Evolutionary conservation across 345 rosid genomes (phyloP).

Genomic region (Tarenaya hassleriana): DNA sequence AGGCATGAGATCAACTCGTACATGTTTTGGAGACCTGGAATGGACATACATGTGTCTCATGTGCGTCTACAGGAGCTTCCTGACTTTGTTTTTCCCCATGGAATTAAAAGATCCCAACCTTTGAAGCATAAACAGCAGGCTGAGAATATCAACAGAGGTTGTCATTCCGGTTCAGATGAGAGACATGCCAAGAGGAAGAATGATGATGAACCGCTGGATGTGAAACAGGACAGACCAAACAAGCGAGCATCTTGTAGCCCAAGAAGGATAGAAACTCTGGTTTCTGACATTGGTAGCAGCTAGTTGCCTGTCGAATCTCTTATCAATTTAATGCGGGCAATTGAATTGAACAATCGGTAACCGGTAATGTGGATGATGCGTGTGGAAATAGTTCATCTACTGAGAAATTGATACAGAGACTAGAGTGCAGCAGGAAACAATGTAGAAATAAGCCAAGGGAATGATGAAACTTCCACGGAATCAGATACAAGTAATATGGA

Average conservation of each 20-base stretch:
- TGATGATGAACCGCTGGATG: constrained; percentile 35
- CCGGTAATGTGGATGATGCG: too few relatives aligned
- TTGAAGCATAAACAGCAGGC: constrained; percentile 44
- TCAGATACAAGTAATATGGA: too few relatives aligned
- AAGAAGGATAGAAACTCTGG: too few relatives aligned
- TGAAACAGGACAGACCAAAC: constrained; percentile 36
- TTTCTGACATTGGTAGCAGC: too few relatives aligned
- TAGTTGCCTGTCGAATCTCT: too few relatives aligned
- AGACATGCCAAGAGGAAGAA: constrained; percentile 43
- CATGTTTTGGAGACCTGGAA: constrained; percentile 66
- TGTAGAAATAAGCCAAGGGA: too few relatives aligned
- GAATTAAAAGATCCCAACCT: constrained; percentile 41
- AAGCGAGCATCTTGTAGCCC: constrained; percentile 48
- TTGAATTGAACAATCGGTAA: too few relatives aligned
- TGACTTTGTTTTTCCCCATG: constrained; percentile 58
- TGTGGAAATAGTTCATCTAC: too few relatives aligned
- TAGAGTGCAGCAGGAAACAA: too few relatives aligned
- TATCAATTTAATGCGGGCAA: too few relatives aligned
- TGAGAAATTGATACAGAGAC: too few relatives aligned
- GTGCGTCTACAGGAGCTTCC: constrained; percentile 67
- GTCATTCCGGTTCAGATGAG: constrained; percentile 37
- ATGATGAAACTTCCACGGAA: too few relatives aligned
- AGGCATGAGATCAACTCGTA: constrained; percentile 51
- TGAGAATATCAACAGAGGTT: constrained; percentile 34
- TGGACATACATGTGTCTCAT: constrained; percentile 64